These are phyloP conservation scores for Suillus subluteus DNA, from an alignment of 768 basidiomycete genomes.

Conservation along the genomic window DNA sequence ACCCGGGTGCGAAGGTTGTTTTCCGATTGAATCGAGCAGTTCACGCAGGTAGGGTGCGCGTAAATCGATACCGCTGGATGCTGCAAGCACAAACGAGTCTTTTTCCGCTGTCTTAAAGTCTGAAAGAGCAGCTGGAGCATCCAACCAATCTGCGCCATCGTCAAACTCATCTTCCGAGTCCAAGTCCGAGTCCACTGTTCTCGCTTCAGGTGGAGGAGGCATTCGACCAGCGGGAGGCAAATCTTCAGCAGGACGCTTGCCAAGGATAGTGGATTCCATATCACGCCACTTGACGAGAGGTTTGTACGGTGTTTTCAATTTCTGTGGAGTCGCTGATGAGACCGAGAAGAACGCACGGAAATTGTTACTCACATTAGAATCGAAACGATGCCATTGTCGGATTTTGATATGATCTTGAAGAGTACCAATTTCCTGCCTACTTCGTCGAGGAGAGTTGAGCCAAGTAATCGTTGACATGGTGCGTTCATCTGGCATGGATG, in stretches of 20 bases:
- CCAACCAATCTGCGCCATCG: constrained; percentile 12
- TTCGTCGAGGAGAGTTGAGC: too few species aligned
- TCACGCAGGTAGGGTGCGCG: constrained; percentile 7
- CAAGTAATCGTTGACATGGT: too few species aligned
- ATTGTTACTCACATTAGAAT: background rate
- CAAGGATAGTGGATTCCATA: constrained; percentile 11
- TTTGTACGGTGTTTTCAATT: background rate
- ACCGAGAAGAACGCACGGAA: background rate
- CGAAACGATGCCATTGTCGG: constrained; percentile 9
- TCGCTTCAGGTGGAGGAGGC: background rate
- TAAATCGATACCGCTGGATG: background rate
- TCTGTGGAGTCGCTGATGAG: background rate
- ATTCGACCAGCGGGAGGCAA: constrained; percentile 1
- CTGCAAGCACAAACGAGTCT: constrained; percentile 4
- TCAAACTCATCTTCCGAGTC: constrained; percentile 6
- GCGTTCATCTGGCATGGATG: too few species aligned
- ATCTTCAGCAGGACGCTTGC: constrained; percentile 1
- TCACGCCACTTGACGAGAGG: constrained; percentile 10
- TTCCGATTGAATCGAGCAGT: constrained; percentile 10
- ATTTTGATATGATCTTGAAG: too few species aligned
- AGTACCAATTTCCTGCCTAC: too few species aligned
- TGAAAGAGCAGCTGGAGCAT: background rate
- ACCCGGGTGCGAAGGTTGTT: background rate
- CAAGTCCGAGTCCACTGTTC: background rate
- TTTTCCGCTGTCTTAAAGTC: background rate